These are phyloP conservation scores for Agroathelia rolfsii DNA, from an alignment of 1,284 basidiomycete species.

Conservation along the genomic window DNA sequence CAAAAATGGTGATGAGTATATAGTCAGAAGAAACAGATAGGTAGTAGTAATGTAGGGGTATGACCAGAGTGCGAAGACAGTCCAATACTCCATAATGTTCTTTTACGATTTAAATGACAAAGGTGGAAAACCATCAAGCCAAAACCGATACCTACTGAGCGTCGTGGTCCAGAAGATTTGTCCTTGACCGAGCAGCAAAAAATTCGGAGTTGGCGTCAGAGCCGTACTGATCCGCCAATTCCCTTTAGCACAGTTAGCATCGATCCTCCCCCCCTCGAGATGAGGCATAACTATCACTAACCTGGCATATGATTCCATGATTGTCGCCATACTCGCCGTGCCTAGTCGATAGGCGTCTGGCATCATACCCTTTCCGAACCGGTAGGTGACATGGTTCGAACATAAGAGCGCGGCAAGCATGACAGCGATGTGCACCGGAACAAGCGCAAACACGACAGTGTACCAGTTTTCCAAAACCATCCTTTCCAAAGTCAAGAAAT, in stretches of 20 bases:
- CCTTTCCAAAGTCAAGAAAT: constrained; percentile 40
- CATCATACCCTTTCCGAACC: constrained; percentile 59
- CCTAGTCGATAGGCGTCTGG: constrained; percentile 53
- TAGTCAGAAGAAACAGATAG: no score
- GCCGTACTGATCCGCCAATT: constrained; percentile 36
- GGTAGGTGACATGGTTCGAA: constrained; percentile 55
- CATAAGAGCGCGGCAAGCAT: constrained; percentile 44
- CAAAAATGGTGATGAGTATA: no score
- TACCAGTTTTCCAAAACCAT: constrained; percentile 44
- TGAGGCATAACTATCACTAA: constrained; percentile 18
- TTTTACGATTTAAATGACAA: no score
- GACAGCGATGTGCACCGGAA: constrained; percentile 40
- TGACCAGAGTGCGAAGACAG: no score
- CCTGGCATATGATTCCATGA: constrained; percentile 56
- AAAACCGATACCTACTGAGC: no score
- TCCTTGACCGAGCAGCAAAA: no score
- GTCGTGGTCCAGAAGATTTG: no score
- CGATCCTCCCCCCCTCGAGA: constrained; percentile 1
- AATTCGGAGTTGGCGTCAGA: constrained; percentile 30
- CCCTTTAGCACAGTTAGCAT: constrained; percentile 16
- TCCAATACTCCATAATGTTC: no score
- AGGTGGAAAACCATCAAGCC: no score
- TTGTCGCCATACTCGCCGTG: constrained; percentile 45
- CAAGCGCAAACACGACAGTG: constrained; percentile 40
- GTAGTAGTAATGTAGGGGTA: no score